A percentile compares a stretch with the other conserved stretches of the same genome.
These are phyloP conservation scores for Cryptococcus sp. DNA, from an alignment of 1,284 basidiomycete genomes.

Conservation along the genomic window DNA sequence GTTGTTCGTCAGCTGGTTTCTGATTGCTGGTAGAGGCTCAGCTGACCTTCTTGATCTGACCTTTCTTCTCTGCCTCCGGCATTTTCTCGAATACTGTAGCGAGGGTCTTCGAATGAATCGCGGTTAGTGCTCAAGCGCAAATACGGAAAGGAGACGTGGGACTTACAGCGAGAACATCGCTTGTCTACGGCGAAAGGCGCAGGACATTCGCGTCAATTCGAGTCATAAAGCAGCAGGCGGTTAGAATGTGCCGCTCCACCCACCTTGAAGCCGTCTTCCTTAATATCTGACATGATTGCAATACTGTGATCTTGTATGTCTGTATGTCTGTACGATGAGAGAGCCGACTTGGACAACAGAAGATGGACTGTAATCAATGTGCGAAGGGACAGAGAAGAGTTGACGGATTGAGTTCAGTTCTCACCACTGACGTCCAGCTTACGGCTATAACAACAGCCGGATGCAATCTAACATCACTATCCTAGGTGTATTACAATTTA, in stretches of 20 bases:
- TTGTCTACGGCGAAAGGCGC: conserved; percentile 59
- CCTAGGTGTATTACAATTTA: too few relatives aligned
- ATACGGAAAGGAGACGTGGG: background rate
- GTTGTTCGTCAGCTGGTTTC: too few relatives aligned
- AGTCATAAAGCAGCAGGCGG: background rate
- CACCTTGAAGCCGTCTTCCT: conserved; percentile 54
- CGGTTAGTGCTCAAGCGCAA: background rate
- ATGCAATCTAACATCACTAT: too few relatives aligned
- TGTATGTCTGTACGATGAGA: too few relatives aligned
- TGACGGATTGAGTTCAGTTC: too few relatives aligned
- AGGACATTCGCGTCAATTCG: background rate
- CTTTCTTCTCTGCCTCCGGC: conserved; percentile 72
- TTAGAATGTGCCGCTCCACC: conserved; percentile 1
- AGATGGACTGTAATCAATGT: too few relatives aligned
- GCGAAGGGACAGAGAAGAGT: too few relatives aligned
- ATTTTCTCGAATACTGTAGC: conserved; percentile 64
- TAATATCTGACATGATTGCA: conserved; percentile 49
- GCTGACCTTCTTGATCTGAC: conserved; percentile 80
- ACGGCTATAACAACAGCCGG: too few relatives aligned
- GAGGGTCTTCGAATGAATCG: conserved; percentile 54
- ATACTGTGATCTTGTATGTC: too few relatives aligned
- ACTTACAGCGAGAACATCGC: conserved; percentile 63
- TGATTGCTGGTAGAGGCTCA: background rate
- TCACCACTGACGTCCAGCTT: too few relatives aligned
- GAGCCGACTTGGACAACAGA: too few relatives aligned